Base-by-base conservation (phyloP, 495 filamentous ascomycete species). In the Daldinia vernicosa region DNA sequence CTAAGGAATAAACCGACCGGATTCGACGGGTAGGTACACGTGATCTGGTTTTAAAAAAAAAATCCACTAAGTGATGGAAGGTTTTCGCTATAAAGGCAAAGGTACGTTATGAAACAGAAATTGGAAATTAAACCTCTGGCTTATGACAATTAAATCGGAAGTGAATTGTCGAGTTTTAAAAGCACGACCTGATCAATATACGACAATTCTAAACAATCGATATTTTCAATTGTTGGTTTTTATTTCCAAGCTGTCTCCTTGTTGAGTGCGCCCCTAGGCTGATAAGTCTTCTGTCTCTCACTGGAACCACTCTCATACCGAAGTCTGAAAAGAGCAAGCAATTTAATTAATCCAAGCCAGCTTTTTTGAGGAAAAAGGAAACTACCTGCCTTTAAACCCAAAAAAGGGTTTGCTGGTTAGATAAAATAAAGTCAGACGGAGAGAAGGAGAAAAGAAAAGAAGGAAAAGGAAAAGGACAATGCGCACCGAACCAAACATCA, bases 401-500 rank as follows among this genome's bases (percentile, higher is more conserved):
- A 30, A 17, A 6, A 4, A 3, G 27, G n/a, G n/a, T n/a, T n/a
- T n/a, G n/a, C n/a, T n/a, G n/a, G n/a, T n/a, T 28, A 54, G 51
- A 3, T 5, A 24, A 26, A 32, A 30, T 4, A 6, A 30, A 33
- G 30, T 4, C 26, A 19, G 0, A 63, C n/a, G 30, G 2, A 55
- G 45, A 53, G 55, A 15, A 35, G n/a, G 26, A 33, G 33, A 28
- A 14, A 14, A 30, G 30, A 19, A 26, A 64, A 51, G 30, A 30
- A 64, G 26, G 68, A 24, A 45, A 55, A 74, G 35, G 65, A 66
- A 73, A 68, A 79, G 79, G 75, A 72, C 67, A 35, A 80, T 80
- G 81, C 88, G 92, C 72, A 85, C 81, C 14, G 80, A 84, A 63
- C 95, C 95, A 30, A 99, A 98, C 79, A 92, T 98, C 75, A 91